Percentiles rank a stretch among this genome's conserved stretches.
phyloP scores from a whole-genome alignment of 805 yeast genomes.

The Metschnikowia hibisci region DNA sequence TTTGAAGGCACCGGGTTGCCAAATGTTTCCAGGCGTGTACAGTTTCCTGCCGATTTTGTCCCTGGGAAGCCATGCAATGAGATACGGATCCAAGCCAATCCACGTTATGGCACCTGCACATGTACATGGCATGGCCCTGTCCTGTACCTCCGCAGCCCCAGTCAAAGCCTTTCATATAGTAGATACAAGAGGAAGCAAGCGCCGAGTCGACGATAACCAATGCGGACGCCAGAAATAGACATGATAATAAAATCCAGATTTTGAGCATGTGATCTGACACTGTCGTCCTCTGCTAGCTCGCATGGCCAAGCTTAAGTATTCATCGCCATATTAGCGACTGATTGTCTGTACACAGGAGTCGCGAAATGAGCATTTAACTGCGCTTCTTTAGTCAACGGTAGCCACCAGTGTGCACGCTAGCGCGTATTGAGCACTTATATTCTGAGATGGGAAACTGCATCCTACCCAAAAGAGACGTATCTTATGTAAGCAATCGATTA shows the following conservation, averaged over 20 bases:
- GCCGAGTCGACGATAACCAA: constrained; percentile 17
- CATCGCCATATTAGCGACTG: background rate
- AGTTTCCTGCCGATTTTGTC: constrained; percentile 5
- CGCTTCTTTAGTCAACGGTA: constrained; percentile 1
- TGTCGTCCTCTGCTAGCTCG: too few species aligned
- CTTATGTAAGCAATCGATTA: too few species aligned
- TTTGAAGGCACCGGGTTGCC: constrained; percentile 14
- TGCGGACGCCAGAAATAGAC: constrained; percentile 8
- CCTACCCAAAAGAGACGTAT: background rate
- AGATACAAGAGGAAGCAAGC: constrained; percentile 18
- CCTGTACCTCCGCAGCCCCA: constrained; percentile 22
- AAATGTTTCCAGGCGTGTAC: constrained; percentile 17
- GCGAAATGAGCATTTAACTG: constrained; percentile 1
- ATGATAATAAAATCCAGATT: background rate
- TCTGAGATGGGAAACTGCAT: background rate
- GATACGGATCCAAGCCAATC: constrained; percentile 20
- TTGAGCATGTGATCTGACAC: background rate
- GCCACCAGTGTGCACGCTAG: background rate
- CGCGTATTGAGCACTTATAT: background rate
- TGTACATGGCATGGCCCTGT: constrained; percentile 18
- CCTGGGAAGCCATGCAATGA: constrained; percentile 17
- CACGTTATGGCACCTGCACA: constrained; percentile 17
- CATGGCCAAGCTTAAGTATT: background rate
- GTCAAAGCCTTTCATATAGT: constrained; percentile 17
- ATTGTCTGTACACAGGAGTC: background rate